Evolutionary conservation across 2,329 filamentous ascomycete genomes (phyloP).

Genomic region (Alternaria consortialis): DNA sequence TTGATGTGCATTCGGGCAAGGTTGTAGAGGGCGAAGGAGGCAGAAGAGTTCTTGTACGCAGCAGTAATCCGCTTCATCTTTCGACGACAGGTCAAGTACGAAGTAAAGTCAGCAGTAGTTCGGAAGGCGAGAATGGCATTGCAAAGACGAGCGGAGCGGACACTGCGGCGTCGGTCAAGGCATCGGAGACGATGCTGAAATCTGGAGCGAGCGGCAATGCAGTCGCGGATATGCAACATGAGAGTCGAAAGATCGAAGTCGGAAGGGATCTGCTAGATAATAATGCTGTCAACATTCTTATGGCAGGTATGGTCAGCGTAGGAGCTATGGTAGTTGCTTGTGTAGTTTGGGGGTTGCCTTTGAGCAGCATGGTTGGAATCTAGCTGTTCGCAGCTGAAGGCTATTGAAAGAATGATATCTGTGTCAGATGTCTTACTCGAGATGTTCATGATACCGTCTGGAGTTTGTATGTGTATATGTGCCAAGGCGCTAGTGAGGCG

Average conservation of each 20-base stretch:
- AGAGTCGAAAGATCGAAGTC: constrained; percentile 67
- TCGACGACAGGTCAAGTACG: constrained; percentile 43
- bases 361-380: constrained; percentile 33
- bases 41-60: constrained; percentile 59
- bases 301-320: constrained; percentile 84
- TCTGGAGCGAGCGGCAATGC: constrained; percentile 33
- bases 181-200: constrained; percentile 46
- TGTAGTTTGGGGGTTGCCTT: constrained; percentile 44
- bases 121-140: constrained; percentile 49
- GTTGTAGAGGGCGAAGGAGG: constrained; percentile 89
- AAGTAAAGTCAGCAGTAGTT: constrained; percentile 55
- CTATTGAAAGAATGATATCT: background rate
- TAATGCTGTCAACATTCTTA: constrained; percentile 92
- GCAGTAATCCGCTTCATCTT: constrained; percentile 40
- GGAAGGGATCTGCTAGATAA: constrained; percentile 84
- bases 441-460: background rate
- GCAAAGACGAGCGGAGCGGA: constrained; percentile 45
- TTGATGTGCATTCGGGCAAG: constrained; percentile 83
- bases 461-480: background rate
- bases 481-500: constrained; percentile 46
- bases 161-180: constrained; percentile 26
- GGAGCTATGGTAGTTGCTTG: constrained; percentile 70
- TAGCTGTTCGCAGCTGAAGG: constrained; percentile 10
- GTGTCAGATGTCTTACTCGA: background rate
- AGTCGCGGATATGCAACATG: constrained; percentile 50